These are phyloP conservation scores for Tricholomella constricta DNA, from an alignment of 768 basidiomycete genomes.

Conservation along the genomic window DNA sequence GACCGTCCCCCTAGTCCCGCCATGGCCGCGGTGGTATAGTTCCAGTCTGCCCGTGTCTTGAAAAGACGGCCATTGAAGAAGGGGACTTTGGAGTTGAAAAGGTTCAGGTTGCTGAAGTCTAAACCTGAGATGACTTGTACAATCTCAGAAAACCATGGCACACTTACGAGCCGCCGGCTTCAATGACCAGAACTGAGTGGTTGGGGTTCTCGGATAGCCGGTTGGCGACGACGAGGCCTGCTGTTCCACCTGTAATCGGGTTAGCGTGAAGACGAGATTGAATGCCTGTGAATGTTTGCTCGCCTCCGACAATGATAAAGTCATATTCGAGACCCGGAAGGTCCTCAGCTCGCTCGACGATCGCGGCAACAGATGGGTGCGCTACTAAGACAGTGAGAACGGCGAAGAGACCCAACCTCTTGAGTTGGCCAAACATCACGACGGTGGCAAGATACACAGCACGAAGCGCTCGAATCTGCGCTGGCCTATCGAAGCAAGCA, in stretches of 20 bases:
- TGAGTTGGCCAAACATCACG: background rate
- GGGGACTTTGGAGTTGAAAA: constrained; percentile 18
- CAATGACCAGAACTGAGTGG: constrained; percentile 19
- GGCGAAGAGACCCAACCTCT: background rate
- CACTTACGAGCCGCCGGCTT: constrained; percentile 23
- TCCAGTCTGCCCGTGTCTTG: constrained; percentile 21
- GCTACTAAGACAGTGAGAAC: background rate
- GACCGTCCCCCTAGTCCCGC: constrained; percentile 13
- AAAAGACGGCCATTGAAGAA: constrained; percentile 20
- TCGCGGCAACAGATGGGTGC: background rate
- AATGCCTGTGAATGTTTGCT: background rate
- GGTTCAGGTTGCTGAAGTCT: constrained; percentile 6
- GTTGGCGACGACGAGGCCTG: constrained; percentile 23
- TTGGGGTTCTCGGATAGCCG: constrained; percentile 19
- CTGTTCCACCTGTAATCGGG: constrained; percentile 19
- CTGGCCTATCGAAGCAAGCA: background rate
- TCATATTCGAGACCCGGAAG: constrained; percentile 18
- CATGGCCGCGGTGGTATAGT: constrained; percentile 18
- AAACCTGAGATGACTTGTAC: background rate
- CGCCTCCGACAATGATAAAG: constrained; percentile 29
- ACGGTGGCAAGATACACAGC: background rate
- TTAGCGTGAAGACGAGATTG: background rate
- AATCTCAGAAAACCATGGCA: background rate
- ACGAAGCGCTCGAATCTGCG: background rate
- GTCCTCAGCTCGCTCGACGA: constrained; percentile 11